Conservation (phyloP, 2,329 filamentous ascomycete species). For the Penicillium vulpinum region DNA sequence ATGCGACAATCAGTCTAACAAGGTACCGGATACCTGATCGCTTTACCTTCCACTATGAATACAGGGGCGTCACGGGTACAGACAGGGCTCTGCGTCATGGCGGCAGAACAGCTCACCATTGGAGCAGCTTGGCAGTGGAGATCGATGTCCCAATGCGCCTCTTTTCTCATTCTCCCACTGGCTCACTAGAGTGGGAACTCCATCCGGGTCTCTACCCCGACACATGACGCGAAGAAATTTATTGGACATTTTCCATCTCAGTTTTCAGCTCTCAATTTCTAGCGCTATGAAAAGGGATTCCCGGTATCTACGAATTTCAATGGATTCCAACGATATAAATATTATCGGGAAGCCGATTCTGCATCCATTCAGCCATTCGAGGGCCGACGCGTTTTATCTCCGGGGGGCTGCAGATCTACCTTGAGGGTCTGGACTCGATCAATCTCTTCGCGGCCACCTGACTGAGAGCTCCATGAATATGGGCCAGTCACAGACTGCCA, state of each 20-base stretch:
- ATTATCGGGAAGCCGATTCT: conserved; percentile 1
- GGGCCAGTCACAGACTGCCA: conserved; percentile 1
- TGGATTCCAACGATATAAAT: background rate
- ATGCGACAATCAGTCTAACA: background rate
- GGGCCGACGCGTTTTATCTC: background rate
- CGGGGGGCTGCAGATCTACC: background rate
- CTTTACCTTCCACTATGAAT: conserved; percentile 20
- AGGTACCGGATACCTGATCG: conserved; percentile 15
- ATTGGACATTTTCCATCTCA: background rate
- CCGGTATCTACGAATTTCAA: background rate
- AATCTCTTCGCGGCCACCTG: conserved; percentile 15
- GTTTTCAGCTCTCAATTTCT: background rate
- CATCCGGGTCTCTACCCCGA: conserved; percentile 24
- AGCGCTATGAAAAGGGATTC: background rate
- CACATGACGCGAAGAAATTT: conserved; percentile 36
- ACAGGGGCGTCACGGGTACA: conserved; percentile 9
- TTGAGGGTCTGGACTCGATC: conserved; percentile 8
- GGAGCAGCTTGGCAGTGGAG: conserved; percentile 26
- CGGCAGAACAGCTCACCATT: conserved; percentile 13
- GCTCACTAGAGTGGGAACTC: conserved; percentile 20
- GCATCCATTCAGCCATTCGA: background rate
- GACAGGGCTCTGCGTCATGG: conserved; percentile 22
- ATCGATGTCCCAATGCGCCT: background rate
- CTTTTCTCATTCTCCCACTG: conserved; percentile 29
- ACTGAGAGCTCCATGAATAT: conserved; percentile 2